phyloP scores from a whole-genome alignment of 768 basidiomycete species.

The Kwoniella sp. region DNA sequence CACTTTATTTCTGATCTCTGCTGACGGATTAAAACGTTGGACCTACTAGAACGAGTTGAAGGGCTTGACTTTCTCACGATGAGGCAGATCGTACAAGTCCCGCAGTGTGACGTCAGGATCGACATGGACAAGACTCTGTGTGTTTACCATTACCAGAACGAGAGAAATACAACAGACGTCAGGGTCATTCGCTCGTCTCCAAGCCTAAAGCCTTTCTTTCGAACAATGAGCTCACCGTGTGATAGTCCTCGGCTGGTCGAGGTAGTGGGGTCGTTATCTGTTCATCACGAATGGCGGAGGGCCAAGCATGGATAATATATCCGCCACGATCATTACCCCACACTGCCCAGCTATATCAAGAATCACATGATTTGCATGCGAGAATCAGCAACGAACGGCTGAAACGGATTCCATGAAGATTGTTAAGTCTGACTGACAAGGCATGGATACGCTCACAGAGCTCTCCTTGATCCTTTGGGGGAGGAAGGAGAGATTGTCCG shows the following conservation, averaged over 20 bases:
- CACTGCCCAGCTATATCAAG: slow-evolving; percentile 26
- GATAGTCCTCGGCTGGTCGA: slow-evolving; percentile 22
- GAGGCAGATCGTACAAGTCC: slow-evolving; percentile 30
- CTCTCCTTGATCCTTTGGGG: slow-evolving; percentile 31
- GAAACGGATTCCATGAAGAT: too few relatives aligned
- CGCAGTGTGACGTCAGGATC: slow-evolving; percentile 27
- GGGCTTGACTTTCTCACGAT: background rate
- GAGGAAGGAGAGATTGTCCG: slow-evolving; percentile 22
- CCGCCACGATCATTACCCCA: slow-evolving; percentile 37
- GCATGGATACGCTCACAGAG: slow-evolving; percentile 38
- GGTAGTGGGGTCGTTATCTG: slow-evolving; percentile 34
- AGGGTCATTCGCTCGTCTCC: too few relatives aligned
- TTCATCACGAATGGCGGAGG: slow-evolving; percentile 24
- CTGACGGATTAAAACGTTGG: background rate
- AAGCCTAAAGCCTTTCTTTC: background rate
- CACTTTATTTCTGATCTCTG: too few relatives aligned
- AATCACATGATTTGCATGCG: too few relatives aligned
- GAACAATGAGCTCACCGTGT: slow-evolving; percentile 18
- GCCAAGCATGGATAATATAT: slow-evolving; percentile 23
- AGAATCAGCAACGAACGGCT: too few relatives aligned
- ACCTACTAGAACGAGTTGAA: slow-evolving; percentile 18
- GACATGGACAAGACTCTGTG: background rate
- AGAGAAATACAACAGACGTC: too few relatives aligned
- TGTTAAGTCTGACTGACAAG: slow-evolving; percentile 25
- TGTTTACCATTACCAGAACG: too few relatives aligned